A percentile compares a stretch with the other conserved stretches of the same genome.
Conservation (phyloP, 164 flowering plant genomes). For the Vitis rotundifolia region DNA sequence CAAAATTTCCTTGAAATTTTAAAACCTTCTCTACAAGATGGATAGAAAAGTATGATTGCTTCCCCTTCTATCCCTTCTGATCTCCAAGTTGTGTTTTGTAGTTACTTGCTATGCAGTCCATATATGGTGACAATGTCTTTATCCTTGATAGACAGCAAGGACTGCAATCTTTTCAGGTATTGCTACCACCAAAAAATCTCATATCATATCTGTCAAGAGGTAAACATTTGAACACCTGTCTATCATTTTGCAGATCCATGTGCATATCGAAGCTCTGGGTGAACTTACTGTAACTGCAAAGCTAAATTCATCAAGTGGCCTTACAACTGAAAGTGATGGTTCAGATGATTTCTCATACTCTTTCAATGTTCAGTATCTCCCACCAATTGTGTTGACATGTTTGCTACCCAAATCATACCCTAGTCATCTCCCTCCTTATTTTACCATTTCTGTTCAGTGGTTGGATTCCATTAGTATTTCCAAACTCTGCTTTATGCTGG, state of each 20-base stretch:
- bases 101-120: slow-evolving; percentile 82
- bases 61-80: not conserved
- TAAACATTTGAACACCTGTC: slow-evolving; percentile 3
- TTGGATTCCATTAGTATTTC: slow-evolving; percentile 58
- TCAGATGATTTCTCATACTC: slow-evolving; percentile 57
- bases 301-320: slow-evolving; percentile 33
- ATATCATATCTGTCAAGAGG: slow-evolving; percentile 3
- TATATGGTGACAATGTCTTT: slow-evolving; percentile 63
- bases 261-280: slow-evolving; percentile 52
- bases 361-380: slow-evolving; percentile 71
- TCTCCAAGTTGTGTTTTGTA: slow-evolving; percentile 25
- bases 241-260: slow-evolving; percentile 54
- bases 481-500: slow-evolving; percentile 65
- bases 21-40: no score
- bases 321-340: slow-evolving; percentile 4
- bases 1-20: no score
- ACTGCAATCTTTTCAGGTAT: slow-evolving; percentile 63
- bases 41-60: no score
- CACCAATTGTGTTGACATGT: slow-evolving; percentile 78
- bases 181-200: not conserved
- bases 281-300: slow-evolving; percentile 52
- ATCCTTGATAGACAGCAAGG: slow-evolving; percentile 47
- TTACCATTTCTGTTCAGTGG: slow-evolving; percentile 72
- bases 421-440: slow-evolving; percentile 69
- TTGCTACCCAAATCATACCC: slow-evolving; percentile 83